Base-by-base conservation (phyloP, 2,329 filamentous ascomycete genomes). In the Aspergillus glaucus region DNA sequence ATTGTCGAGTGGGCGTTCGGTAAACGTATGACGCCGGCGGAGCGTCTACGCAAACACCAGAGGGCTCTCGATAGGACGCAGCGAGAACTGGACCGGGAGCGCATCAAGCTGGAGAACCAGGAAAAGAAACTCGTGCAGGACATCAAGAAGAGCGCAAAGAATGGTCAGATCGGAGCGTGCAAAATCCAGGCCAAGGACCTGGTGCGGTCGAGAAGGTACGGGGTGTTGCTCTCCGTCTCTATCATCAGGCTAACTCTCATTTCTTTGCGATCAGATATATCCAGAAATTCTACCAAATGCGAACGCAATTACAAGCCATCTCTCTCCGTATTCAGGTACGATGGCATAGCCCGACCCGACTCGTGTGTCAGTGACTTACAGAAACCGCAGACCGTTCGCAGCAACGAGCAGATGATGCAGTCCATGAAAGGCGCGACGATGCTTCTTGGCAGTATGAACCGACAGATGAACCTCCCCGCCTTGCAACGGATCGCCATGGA, bases 401-500 rank as follows among this genome's bases (percentile, higher is more conserved):
- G 91, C 58, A 98, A 98, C 70, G 93, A 98, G 70, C 92, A 97
- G 72, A 98, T 98, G 93, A 96, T 96, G 91, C 89, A 95, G 71
- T 93, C 91, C 7, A 97, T 98, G 93, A 98, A 96, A 72, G 93
- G 93, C 30, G 93, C 93, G 4, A 97, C 93, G 1, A 84, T 86
- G 71, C 85, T 95, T 2, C 77, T 98, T 6, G 90, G 91, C 47
- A 94, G 87, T 74, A 98, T 98, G 93, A 98, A 98, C 71, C 81
- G 87, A 56, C 88, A 88, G 55, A 97, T 97, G 91, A 97, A 98
- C 66, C 82, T 98, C 2, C 93, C 93, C 0, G 90, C 90, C 15
- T 77, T 98, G 30, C 92, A 97, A 69, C 84, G 92, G 50, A 98
- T 98, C 65, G 92, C 93, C 17, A 95, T 96, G 91, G 93, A 98